These are phyloP conservation scores for Parathielavia hyrcaniae DNA, from an alignment of 495 filamentous ascomycete species.

Conservation along the genomic window DNA sequence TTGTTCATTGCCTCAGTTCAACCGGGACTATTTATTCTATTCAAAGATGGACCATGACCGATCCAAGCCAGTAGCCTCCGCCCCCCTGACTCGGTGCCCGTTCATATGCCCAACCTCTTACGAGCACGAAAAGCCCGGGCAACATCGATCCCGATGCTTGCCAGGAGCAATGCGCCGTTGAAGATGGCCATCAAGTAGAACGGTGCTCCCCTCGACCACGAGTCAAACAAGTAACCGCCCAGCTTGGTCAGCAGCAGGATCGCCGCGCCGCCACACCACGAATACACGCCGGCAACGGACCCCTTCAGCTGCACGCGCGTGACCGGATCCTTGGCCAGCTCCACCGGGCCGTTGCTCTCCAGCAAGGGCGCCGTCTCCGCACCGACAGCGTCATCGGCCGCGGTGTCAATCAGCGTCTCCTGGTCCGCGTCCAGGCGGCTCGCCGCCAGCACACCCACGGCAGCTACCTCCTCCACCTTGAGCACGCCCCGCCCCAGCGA, in stretches of 20 bases:
- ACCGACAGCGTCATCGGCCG: constrained; percentile 1
- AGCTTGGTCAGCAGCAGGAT: constrained; percentile 88
- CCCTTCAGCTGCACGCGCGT: constrained; percentile 67
- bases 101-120: not conserved
- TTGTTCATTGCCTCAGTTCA: too few relatives aligned
- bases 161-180: constrained; percentile 63
- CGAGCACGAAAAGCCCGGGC: constrained; percentile 9
- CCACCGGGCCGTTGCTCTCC: constrained; percentile 10
- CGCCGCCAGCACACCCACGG: constrained; percentile 17
- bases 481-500: constrained; percentile 76
- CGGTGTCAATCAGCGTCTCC: constrained; percentile 29
- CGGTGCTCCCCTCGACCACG: constrained; percentile 60
- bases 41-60: not conserved
- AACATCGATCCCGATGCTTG: constrained; percentile 44
- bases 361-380: constrained; percentile 34
- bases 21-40: not conserved
- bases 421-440: constrained; percentile 16
- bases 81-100: too few relatives aligned
- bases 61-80: not conserved
- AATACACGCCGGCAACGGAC: constrained; percentile 89
- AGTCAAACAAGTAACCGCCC: constrained; percentile 81
- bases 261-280: constrained; percentile 80
- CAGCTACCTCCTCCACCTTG: constrained; percentile 43
- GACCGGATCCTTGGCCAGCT: constrained; percentile 25
- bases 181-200: constrained; percentile 91